Conservation (phyloP, 2,329 filamentous ascomycete genomes). For the Fusarium foetens region DNA sequence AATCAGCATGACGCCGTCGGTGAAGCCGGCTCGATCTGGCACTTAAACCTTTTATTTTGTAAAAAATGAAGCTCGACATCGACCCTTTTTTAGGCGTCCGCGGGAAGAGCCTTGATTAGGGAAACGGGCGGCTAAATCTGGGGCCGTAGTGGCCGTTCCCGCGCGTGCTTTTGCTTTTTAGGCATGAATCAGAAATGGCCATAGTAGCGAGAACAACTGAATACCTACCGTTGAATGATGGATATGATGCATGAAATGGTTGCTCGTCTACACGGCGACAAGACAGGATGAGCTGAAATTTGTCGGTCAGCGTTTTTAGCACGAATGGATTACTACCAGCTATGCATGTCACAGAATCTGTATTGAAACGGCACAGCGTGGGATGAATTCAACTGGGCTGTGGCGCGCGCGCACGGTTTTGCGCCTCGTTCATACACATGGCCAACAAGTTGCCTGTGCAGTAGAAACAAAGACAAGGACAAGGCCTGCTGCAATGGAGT, state of each 20-base stretch:
- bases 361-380: constrained; percentile 23
- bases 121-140: constrained; percentile 36
- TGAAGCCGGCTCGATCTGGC: not conserved
- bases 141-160: constrained; percentile 21
- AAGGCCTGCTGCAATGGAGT: not conserved
- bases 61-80: not conserved
- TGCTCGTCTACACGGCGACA: not conserved
- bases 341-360: constrained; percentile 8
- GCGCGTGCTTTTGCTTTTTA: constrained; percentile 31
- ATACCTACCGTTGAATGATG: not conserved
- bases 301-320: constrained; percentile 13
- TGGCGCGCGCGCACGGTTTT: constrained; percentile 12
- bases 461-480: not conserved
- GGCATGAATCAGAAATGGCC: constrained; percentile 1
- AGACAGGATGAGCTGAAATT: not conserved
- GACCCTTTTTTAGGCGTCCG: not conserved
- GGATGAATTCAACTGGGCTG: constrained; percentile 11
- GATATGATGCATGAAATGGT: not conserved
- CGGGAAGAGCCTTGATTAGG: constrained; percentile 17
- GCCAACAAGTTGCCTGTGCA: not conserved
- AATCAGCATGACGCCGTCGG: constrained; percentile 7
- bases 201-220: constrained; percentile 1
- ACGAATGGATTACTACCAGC: not conserved
- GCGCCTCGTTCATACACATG: constrained; percentile 5
- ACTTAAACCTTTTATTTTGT: not conserved